phyloP scores from a whole-genome alignment of 2,329 filamentous ascomycete species.

The Curvularia spicifera region DNA sequence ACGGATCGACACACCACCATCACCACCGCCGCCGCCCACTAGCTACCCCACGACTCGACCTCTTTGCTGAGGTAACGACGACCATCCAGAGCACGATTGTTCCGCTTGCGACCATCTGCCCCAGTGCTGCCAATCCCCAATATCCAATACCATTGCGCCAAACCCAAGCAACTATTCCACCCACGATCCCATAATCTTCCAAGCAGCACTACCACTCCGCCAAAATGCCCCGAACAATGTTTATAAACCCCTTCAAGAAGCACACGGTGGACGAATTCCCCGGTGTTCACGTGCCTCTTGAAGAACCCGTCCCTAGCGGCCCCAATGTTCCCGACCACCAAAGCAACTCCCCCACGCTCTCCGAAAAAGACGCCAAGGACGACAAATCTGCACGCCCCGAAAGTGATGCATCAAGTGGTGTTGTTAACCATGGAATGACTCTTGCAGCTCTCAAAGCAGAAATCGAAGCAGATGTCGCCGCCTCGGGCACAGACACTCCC shows the following conservation, averaged over 20 bases:
- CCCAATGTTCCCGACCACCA: constrained; percentile 30
- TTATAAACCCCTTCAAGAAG: constrained; percentile 59
- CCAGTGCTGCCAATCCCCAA: constrained; percentile 1
- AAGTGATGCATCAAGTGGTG: constrained; percentile 36
- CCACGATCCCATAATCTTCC: constrained; percentile 5
- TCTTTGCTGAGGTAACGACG: neutral
- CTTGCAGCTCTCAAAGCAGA: constrained; percentile 73
- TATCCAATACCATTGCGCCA: constrained; percentile 14
- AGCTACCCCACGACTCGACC: constrained; percentile 7
- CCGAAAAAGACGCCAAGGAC: constrained; percentile 36
- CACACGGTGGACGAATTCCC: constrained; percentile 59
- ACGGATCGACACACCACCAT: constrained; percentile 14
- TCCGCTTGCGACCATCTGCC: constrained; percentile 17
- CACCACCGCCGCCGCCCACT: neutral
- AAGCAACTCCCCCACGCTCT: constrained; percentile 23
- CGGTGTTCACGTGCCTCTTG: constrained; percentile 59
- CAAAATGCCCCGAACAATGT: constrained; percentile 48
- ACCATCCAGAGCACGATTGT: constrained; percentile 11
- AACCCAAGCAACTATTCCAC: constrained; percentile 21
- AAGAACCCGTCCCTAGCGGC: constrained; percentile 51
- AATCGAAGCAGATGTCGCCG: constrained; percentile 65
- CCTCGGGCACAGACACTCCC: constrained; percentile 65
- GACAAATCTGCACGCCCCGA: constrained; percentile 34
- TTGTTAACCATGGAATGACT: constrained; percentile 55
- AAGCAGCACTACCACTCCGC: constrained; percentile 17